Evolutionary conservation across 768 basidiomycete species (phyloP), one percentile per base, ranked within the genome.

Genomic region (Pleurotus pulmonarius): DNA sequence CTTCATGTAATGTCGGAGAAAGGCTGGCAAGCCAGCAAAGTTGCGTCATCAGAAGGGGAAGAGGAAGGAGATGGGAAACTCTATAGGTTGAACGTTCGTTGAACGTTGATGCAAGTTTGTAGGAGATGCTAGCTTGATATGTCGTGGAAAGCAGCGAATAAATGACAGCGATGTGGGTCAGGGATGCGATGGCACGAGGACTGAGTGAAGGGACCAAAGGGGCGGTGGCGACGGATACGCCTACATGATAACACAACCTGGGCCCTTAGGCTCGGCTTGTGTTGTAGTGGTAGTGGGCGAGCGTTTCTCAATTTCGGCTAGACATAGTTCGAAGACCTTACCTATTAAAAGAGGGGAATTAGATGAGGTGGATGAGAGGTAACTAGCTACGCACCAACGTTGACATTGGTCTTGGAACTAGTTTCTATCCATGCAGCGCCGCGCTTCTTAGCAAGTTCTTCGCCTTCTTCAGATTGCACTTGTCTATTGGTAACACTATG

Each of bases 361-460:
- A 52, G 49, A 46, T 46, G 43, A 41, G 20, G 46, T 26, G n/a
- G 39, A 11, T 20, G 46, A 46, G 22, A 51, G 29, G 52, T 57
- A 39, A 41, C 46, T 49, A 24, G 57, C 51, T 46, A 87, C 94
- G 71, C 64, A 94, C 94, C 85, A 63, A 97, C 88, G 70, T 96
- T 94, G 69, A 83, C 70, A 62, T 93, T 90, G 57, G 83, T 78
- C 79, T 91, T 91, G 37, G 94, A 92, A 64, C 90, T 93, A 12
- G 91, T 91, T 73, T 96, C 94, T 43, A 95, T 78, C 76, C 86
- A 95, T 3, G 87, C 88, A 6, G 91, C 86, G 40, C 85, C 81
- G 63, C 86, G 83, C 58, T 76, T 75, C 62, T 81, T 79, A 8
- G 92, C 94, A 41, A 96, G 74, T 56, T 81, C 79, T 70, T 90